A percentile compares a stretch with the other conserved stretches of the same genome.
phyloP scores from a whole-genome alignment of 306 rosid genomes.

The Senna tora region DNA sequence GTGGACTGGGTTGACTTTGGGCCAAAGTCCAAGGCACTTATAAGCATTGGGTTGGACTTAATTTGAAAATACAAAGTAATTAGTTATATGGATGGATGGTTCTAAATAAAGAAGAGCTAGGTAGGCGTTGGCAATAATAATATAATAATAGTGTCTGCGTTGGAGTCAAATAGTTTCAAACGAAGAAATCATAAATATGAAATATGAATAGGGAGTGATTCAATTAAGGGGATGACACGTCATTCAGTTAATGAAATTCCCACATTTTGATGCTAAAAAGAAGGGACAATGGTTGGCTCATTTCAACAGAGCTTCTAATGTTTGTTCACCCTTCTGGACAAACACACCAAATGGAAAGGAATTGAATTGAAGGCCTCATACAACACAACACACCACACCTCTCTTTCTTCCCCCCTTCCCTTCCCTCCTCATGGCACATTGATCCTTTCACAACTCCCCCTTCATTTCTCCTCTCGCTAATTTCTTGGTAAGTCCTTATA shows the following conservation, averaged over 20 bases:
- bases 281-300: slow-evolving; percentile 49
- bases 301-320: slow-evolving; percentile 32
- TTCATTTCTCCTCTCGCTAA: not conserved
- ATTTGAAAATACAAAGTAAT: no score
- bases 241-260: slow-evolving; percentile 43
- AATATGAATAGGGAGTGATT: no score
- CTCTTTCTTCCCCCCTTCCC: slow-evolving; percentile 41
- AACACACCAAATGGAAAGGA: slow-evolving; percentile 26
- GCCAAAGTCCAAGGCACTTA: no score
- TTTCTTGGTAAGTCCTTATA: no score
- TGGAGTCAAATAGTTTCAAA: not conserved
- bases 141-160: not conserved
- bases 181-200: not conserved
- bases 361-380: not conserved
- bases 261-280: slow-evolving; percentile 56
- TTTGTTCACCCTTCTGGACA: slow-evolving; percentile 8
- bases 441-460: not conserved
- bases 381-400: not conserved
- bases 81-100: not conserved
- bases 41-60: no score
- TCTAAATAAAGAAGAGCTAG: not conserved
- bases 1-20: no score
- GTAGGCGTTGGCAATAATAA: not conserved
- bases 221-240: not conserved
- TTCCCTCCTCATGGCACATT: slow-evolving; percentile 32